Percentiles rank a stretch among this genome's conserved stretches.
Conservation (phyloP, 2,329 filamentous ascomycete genomes). For the Arthrocladium fulminans region DNA sequence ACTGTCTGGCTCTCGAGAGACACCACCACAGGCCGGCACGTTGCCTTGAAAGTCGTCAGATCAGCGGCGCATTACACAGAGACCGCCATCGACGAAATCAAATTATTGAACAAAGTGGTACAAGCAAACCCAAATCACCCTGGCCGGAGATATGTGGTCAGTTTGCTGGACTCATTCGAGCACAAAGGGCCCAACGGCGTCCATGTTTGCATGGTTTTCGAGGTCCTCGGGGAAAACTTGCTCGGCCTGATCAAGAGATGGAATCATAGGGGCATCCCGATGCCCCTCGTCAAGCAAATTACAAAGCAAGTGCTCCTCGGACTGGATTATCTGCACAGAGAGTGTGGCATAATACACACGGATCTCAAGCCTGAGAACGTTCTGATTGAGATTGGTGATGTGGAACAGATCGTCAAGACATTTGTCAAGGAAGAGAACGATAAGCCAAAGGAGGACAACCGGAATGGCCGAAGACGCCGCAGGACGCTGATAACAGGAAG, state of each 20-base stretch:
- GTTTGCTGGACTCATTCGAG: slow-evolving; percentile 90
- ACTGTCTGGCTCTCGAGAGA: slow-evolving; percentile 82
- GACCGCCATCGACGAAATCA: slow-evolving; percentile 97
- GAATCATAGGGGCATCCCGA: slow-evolving; percentile 95
- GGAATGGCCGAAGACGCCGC: slow-evolving; percentile 80
- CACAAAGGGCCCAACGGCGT: slow-evolving; percentile 94
- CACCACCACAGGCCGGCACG: slow-evolving; percentile 82
- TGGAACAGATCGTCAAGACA: slow-evolving; percentile 95
- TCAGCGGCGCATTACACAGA: slow-evolving; percentile 98
- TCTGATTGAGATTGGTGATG: slow-evolving; percentile 95
- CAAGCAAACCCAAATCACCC: slow-evolving; percentile 91
- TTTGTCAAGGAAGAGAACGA: slow-evolving; percentile 78
- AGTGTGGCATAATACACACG: slow-evolving; percentile 98
- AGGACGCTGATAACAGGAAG: slow-evolving; percentile 94
- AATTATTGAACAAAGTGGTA: slow-evolving; percentile 92
- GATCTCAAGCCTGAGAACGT: slow-evolving; percentile 89
- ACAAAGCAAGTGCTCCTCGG: slow-evolving; percentile 95
- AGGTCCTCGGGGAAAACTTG: slow-evolving; percentile 91
- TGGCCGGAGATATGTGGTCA: slow-evolving; percentile 90
- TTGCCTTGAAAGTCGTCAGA: slow-evolving; percentile 94
- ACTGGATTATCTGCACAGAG: slow-evolving; percentile 89
- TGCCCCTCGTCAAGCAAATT: slow-evolving; percentile 95
- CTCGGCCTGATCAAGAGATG: slow-evolving; percentile 93
- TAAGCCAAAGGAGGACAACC: slow-evolving; percentile 76
- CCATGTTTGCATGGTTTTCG: slow-evolving; percentile 99